These are phyloP conservation scores for Diplodia scrobiculata DNA, from an alignment of 2,329 filamentous ascomycete genomes.

Conservation along the genomic window DNA sequence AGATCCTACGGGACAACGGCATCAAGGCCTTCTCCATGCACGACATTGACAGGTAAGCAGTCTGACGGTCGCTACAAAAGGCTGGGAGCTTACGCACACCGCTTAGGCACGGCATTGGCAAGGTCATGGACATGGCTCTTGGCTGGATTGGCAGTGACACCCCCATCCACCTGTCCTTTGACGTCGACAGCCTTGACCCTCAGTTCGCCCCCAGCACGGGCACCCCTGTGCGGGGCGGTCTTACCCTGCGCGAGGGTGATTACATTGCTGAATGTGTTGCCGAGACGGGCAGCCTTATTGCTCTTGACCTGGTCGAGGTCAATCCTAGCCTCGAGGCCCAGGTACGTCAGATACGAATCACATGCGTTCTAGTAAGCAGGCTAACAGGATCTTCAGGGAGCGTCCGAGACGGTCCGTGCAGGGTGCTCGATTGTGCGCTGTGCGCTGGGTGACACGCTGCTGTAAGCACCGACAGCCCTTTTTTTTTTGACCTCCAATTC, in stretches of 20 bases:
- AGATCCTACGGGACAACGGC: constrained; percentile 79
- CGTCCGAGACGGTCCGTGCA: constrained; percentile 82
- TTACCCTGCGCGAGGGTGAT: constrained; percentile 93
- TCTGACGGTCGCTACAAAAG: not conserved
- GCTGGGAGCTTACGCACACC: constrained; percentile 23
- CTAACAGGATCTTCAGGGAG: constrained; percentile 55
- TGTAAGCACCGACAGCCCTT: constrained; percentile 55
- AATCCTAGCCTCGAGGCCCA: constrained; percentile 52
- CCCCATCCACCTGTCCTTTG: constrained; percentile 95
- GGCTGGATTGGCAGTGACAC: constrained; percentile 93
- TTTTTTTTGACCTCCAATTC: constrained; percentile 5
- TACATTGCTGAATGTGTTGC: constrained; percentile 80
- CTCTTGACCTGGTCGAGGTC: constrained; percentile 60
- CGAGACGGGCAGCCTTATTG: constrained; percentile 58
- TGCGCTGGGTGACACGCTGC: constrained; percentile 84
- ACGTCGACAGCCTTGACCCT: constrained; percentile 94
- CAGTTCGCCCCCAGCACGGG: constrained; percentile 96
- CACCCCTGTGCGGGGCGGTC: constrained; percentile 86
- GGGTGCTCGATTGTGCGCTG: constrained; percentile 90
- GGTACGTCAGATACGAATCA: constrained; percentile 9
- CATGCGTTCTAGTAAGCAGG: not conserved
- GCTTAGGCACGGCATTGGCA: constrained; percentile 83
- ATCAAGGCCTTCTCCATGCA: constrained; percentile 99
- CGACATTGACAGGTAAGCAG: constrained; percentile 79
- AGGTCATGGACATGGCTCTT: constrained; percentile 97